Conservation (phyloP, 768 basidiomycete genomes). For the Saitozyma podzolica region DNA sequence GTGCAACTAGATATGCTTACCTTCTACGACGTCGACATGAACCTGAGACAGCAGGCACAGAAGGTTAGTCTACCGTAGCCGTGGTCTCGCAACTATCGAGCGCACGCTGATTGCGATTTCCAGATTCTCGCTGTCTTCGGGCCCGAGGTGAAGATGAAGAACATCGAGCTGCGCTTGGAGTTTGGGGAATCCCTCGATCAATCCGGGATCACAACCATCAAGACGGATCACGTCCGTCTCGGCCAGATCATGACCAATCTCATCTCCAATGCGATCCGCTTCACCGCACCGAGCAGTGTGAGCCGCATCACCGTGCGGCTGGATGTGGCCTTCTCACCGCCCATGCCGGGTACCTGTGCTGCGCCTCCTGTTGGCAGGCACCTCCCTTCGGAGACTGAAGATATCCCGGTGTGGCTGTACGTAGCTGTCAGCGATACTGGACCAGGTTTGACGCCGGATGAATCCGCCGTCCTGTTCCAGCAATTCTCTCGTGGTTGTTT, state of each 20-base stretch:
- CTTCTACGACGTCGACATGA: conserved; percentile 42
- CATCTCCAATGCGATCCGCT: conserved; percentile 48
- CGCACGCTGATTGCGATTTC: not conserved
- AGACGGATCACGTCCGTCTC: conserved; percentile 38
- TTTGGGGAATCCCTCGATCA: conserved; percentile 41
- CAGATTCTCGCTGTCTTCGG: conserved; percentile 48
- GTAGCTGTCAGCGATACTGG: conserved; percentile 49
- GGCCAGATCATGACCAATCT: conserved; percentile 50
- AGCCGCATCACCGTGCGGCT: conserved; percentile 36
- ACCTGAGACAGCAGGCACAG: conserved; percentile 36
- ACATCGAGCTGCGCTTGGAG: conserved; percentile 41
- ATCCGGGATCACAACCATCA: conserved; percentile 13
- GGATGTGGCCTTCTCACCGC: conserved; percentile 44
- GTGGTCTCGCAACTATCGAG: not conserved
- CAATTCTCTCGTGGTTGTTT: conserved; percentile 42
- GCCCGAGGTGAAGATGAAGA: conserved; percentile 43
- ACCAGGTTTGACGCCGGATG: conserved; percentile 52
- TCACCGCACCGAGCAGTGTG: conserved; percentile 26
- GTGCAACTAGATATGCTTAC: conserved; percentile 52
- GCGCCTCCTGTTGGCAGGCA: conserved; percentile 15
- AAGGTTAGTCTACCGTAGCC: conserved; percentile 25
- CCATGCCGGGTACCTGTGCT: conserved; percentile 29
- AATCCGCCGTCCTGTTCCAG: conserved; percentile 52
- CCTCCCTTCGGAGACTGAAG: conserved; percentile 26
- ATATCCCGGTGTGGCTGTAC: conserved; percentile 50